Conservation (phyloP, 116 monocot species). For the Phalaenopsis hybrid region DNA sequence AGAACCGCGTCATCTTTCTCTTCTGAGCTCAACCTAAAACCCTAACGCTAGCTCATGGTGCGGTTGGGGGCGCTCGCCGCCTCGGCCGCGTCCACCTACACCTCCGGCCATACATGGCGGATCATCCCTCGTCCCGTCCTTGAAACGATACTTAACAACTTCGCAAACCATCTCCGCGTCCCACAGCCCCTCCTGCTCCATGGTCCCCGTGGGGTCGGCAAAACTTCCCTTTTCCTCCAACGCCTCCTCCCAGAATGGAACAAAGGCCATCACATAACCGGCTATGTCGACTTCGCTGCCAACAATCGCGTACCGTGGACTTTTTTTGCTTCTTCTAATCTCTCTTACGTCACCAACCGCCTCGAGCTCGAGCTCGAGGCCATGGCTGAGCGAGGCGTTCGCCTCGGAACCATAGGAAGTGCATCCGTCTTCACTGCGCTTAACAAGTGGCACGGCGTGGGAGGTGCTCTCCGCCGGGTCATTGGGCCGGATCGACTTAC, state of each 20-base stretch:
- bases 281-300: slow-evolving; percentile 67
- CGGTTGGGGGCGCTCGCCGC: slow-evolving; percentile 6
- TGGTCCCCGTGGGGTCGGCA: slow-evolving; percentile 94
- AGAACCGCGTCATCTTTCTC: too few species aligned
- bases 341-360: slow-evolving; percentile 26
- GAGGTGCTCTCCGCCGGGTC: slow-evolving; percentile 51
- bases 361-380: slow-evolving; percentile 65
- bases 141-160: slow-evolving; percentile 84
- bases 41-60: background rate
- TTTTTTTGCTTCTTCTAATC: slow-evolving; percentile 14
- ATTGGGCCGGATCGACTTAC: slow-evolving; percentile 10
- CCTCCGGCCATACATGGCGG: slow-evolving; percentile 26
- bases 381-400: slow-evolving; percentile 45
- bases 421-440: slow-evolving; percentile 51
- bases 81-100: background rate
- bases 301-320: slow-evolving; percentile 24
- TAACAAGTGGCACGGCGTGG: slow-evolving; percentile 45
- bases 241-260: slow-evolving; percentile 76
- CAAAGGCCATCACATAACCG: slow-evolving; percentile 57
- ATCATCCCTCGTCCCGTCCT: slow-evolving; percentile 72
- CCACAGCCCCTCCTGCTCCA: slow-evolving; percentile 92
- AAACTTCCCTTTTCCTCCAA: slow-evolving; percentile 69
- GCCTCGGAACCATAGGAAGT: slow-evolving; percentile 50
- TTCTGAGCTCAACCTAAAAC: background rate
- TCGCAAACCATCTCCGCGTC: slow-evolving; percentile 73